A percentile compares a stretch with the other conserved stretches of the same genome.
phyloP scores from a whole-genome alignment of 768 basidiomycete genomes.

The Leccinellum albellum region DNA sequence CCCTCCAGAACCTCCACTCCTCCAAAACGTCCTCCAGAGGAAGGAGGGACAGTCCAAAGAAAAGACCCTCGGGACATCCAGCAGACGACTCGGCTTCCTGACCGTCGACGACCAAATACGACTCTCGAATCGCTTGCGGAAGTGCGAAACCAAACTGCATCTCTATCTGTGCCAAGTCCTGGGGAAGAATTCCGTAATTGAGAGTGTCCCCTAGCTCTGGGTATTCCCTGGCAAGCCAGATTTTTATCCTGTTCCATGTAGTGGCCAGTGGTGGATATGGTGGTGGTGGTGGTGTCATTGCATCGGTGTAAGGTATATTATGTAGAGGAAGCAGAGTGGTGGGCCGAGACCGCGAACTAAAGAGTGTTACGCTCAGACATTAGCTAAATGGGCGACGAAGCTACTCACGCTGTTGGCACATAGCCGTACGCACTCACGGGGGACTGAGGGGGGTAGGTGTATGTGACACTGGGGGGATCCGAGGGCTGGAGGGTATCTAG shows the following conservation, averaged over 20 bases:
- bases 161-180: conserved; percentile 78
- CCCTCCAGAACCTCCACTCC: conserved; percentile 96
- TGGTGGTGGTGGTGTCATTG: conserved; percentile 33
- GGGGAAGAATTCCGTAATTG: conserved; percentile 82
- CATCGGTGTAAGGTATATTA: conserved; percentile 45
- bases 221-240: conserved; percentile 83
- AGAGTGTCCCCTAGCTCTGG: conserved; percentile 95
- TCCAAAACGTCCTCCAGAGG: conserved; percentile 90
- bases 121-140: conserved; percentile 85
- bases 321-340: conserved; percentile 67
- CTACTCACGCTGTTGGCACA: conserved; percentile 50
- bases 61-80: conserved; percentile 85
- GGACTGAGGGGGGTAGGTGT: conserved; percentile 77
- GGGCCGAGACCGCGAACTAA: conserved; percentile 43
- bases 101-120: conserved; percentile 83
- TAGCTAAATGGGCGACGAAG: conserved; percentile 5
- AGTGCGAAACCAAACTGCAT: conserved; percentile 80
- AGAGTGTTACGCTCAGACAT: background rate
- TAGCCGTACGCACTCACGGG: conserved; percentile 53
- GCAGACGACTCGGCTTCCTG: conserved; percentile 90
- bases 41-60: conserved; percentile 92
- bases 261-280: conserved; percentile 74
- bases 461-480: conserved; percentile 48
- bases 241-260: conserved; percentile 81
- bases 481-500: conserved; percentile 49